Base-by-base conservation (phyloP, 352 stramenopile species). In the Globisporangium iwayamae region DNA sequence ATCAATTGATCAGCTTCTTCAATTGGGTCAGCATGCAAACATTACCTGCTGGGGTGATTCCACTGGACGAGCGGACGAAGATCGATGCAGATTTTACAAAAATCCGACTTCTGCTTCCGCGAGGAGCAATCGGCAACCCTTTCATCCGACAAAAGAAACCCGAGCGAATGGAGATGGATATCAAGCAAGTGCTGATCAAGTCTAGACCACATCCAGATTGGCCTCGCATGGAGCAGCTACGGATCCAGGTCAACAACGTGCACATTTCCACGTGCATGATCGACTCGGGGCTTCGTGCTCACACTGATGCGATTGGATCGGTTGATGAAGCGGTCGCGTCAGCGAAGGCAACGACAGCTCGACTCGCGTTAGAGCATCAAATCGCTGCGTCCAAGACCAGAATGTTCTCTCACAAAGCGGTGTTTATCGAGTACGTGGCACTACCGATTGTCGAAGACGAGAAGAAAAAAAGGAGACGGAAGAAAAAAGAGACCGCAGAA, bases 1-100 rank as follows among this genome's bases (percentile, higher is more conserved):
- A 83, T 62, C 72, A 91, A 28, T 77, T 93, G 20, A 68, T 85
- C 28, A 79, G 72, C 0, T 88, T 90, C 62, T 89, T 85, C 34
- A 78, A 77, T 13, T 93, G 80, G 79, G 74, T 76, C 8, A 80
- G 78, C 18, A 62, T 87, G 9, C 75, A 83, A 55, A 73, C 75
- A 25, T 71, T 78, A n/a, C 79, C 79, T 28, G 45, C 67, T 1
- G 60, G 69, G 16, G 39, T 79, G 2, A 54, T 68, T 58, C 3
- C 63, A 2, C 50, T 74, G 1, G 83, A 78, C 22, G 62, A 78
- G 13, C 71, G 82, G 30, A 83, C 79, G n/a, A 93, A 87, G 52
- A 47, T 93, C 14, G 73, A 91, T 22, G 66, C 80, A 22, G 66
- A 75, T 8, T 63, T 83, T 28, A 50, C 63, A 3, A 56, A 68